Evolutionary conservation across 2,329 filamentous ascomycete genomes (phyloP).

Genomic region (Talaromyces sp.): DNA sequence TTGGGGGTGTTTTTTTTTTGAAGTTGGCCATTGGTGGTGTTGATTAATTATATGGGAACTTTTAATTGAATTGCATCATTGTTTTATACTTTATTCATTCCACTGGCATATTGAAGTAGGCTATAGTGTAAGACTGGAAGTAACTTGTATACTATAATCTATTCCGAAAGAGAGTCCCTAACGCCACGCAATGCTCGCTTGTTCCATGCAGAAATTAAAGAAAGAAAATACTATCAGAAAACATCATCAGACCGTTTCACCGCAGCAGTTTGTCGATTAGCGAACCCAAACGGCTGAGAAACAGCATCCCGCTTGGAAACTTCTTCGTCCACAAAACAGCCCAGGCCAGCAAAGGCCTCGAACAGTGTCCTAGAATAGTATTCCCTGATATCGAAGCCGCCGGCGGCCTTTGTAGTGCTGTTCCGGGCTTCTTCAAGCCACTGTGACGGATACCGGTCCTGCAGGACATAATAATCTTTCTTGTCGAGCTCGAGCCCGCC

Average conservation of each 20-base stretch:
- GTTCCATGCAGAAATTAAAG: background rate
- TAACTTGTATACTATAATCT: background rate
- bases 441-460: constrained; percentile 66
- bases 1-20: background rate
- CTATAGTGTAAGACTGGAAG: background rate
- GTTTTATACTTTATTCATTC: background rate
- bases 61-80: background rate
- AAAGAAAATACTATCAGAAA: background rate
- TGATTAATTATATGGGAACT: background rate
- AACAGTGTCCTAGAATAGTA: constrained; percentile 76
- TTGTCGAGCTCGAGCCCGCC: constrained; percentile 60
- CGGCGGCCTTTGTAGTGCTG: constrained; percentile 62
- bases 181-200: background rate
- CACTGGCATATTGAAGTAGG: background rate
- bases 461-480: constrained; percentile 64
- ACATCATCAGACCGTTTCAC: constrained; percentile 6
- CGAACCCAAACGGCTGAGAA: constrained; percentile 12
- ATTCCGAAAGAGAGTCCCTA: background rate
- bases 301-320: constrained; percentile 26
- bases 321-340: constrained; percentile 81
- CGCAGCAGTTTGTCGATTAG: constrained; percentile 24
- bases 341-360: constrained; percentile 84
- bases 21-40: background rate
- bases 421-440: constrained; percentile 63
- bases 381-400: constrained; percentile 76